Base-by-base conservation (phyloP, 352 stramenopile genomes). In the Phytophthora hybrid region DNA sequence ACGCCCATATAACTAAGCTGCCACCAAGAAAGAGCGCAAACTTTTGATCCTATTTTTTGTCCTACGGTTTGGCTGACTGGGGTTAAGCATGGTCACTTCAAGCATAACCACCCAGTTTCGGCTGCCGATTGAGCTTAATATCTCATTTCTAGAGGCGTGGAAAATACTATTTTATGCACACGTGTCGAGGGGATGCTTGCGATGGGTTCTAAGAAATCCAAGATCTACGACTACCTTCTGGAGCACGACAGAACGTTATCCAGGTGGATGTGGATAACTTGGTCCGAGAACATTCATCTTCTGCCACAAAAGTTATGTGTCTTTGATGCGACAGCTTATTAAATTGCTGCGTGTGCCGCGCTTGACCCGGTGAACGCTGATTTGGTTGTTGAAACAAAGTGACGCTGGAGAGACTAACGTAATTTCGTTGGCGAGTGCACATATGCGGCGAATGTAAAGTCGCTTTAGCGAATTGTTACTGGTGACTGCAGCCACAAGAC, bases 181-280 rank as follows among this genome's bases (percentile, higher is more conserved):
- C 39, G 58, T 4, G 46, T 77, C 9, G 34, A 41, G 3, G 34
- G 34, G 11, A 41, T 41, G 64, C 26, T 77, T 6, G 23, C 64
- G 4, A 59, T 69, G 0, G 65, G 65, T 3, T 29, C 52, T 1
- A 68, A 63, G 47, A 23, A 59, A 0, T 66, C 64, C 2, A 6
- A 14, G 0, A 74, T 74, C 10, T 77, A 69, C 46, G 59, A 73
- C 16, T 77, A 64, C 5, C 46, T 70, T 5, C 23, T 73, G 4
- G 37, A 66, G 10, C 53, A 77, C 14, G 59, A 71, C 49, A 78
- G 29, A 78, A 78, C 19, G 61, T 68, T 5, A 74, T 78, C 4
- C 65, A 74, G 18, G 52, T 29, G 0, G 65, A 77, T 10, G 71
- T 70, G 1, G 65, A 67, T 16, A 74, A 77, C 19, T 21, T 73